Percentiles rank a stretch among this genome's conserved stretches.
Conservation (phyloP, 352 stramenopile species). For the Pythium sp. region DNA sequence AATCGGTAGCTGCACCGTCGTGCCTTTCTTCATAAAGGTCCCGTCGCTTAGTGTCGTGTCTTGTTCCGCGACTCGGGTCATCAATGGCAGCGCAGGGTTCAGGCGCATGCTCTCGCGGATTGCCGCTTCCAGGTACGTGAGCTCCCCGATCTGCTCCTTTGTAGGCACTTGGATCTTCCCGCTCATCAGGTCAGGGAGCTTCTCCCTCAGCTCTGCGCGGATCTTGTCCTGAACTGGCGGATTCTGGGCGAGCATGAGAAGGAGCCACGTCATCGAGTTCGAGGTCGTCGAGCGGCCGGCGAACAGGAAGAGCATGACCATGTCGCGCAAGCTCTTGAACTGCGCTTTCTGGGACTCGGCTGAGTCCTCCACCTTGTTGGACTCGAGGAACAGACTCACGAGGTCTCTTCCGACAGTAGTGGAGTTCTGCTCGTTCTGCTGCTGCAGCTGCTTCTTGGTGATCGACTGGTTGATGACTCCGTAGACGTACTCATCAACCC, state of each 20-base stretch:
- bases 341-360: neutral
- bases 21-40: slow-evolving; percentile 36
- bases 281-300: slow-evolving; percentile 77
- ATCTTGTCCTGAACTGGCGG: slow-evolving; percentile 51
- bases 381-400: slow-evolving; percentile 10
- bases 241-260: slow-evolving; percentile 66
- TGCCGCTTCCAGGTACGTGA: slow-evolving; percentile 62
- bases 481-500: slow-evolving; percentile 4
- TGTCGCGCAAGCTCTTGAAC: slow-evolving; percentile 49
- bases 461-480: slow-evolving; percentile 16
- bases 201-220: slow-evolving; percentile 38
- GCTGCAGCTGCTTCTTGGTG: neutral
- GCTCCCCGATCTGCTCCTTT: slow-evolving; percentile 40
- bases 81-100: slow-evolving; percentile 44
- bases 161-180: slow-evolving; percentile 26
- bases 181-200: slow-evolving; percentile 32
- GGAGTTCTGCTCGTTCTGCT: neutral
- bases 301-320: slow-evolving; percentile 69
- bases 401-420: neutral
- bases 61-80: slow-evolving; percentile 22
- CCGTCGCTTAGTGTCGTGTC: slow-evolving; percentile 59
- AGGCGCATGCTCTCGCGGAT: slow-evolving; percentile 67
- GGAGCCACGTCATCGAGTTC: slow-evolving; percentile 69
- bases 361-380: neutral
- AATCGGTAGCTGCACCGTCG: slow-evolving; percentile 32